Evolutionary conservation across 2,329 filamentous ascomycete species (phyloP).

Genomic region (Drechslerella stenobrocha): DNA sequence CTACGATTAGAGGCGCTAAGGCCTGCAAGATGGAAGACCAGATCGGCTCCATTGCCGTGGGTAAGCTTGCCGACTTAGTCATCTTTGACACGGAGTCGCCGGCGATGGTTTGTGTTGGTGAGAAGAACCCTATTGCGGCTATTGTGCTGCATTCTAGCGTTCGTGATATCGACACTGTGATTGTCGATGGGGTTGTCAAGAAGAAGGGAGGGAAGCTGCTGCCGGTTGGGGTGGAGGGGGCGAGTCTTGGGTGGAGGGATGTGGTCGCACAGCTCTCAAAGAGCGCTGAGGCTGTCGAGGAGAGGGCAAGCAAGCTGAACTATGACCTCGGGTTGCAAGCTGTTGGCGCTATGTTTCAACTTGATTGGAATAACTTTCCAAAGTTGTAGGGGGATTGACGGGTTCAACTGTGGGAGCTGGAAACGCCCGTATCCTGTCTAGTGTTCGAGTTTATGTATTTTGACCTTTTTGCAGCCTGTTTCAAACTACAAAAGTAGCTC

Average conservation of each 20-base stretch:
- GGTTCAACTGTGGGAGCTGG: too few relatives aligned
- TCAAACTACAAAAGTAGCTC: too few relatives aligned
- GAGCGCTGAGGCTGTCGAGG: constrained; percentile 54
- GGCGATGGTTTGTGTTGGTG: constrained; percentile 57
- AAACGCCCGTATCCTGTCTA: too few relatives aligned
- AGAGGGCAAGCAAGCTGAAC: constrained; percentile 54
- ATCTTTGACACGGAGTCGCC: constrained; percentile 58
- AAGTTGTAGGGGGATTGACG: too few relatives aligned
- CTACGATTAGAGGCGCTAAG: constrained; percentile 59
- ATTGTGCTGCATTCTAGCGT: constrained; percentile 57
- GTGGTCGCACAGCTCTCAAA: constrained; percentile 54
- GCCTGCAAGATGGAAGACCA: constrained; percentile 57
- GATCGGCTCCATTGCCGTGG: constrained; percentile 59
- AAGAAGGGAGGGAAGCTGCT: constrained; percentile 55
- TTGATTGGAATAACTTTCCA: constrained; percentile 14
- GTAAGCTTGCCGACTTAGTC: constrained; percentile 60
- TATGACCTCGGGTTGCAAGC: constrained; percentile 49
- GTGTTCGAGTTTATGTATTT: too few relatives aligned
- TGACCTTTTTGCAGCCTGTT: too few relatives aligned
- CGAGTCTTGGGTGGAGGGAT: constrained; percentile 54
- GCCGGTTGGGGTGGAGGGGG: constrained; percentile 51
- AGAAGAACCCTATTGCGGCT: constrained; percentile 57
- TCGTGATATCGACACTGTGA: constrained; percentile 58
- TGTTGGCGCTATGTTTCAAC: constrained; percentile 51
- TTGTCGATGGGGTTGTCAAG: constrained; percentile 57